These are phyloP conservation scores for Fusarium sp. DNA, from an alignment of 2,329 filamentous ascomycete genomes.

Conservation along the genomic window DNA sequence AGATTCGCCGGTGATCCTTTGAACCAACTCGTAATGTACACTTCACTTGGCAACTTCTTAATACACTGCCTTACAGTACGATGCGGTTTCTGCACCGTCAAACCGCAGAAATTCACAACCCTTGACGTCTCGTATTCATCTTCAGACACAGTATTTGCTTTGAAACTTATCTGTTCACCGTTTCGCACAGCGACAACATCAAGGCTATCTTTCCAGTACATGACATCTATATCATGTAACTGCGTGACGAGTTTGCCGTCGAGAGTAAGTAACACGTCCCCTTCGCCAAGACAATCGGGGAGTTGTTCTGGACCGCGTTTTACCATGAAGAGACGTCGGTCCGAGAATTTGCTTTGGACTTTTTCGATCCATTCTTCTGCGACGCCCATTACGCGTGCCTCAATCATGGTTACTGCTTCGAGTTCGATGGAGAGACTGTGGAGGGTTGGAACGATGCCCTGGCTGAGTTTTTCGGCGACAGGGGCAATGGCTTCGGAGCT, in stretches of 20 bases:
- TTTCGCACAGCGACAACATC: constrained; percentile 91
- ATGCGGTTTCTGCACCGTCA: constrained; percentile 91
- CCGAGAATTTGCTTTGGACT: constrained; percentile 88
- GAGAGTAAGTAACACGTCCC: constrained; percentile 90
- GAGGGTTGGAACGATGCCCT: constrained; percentile 80
- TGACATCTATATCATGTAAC: constrained; percentile 91
- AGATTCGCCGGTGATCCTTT: constrained; percentile 86
- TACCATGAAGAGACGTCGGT: constrained; percentile 98
- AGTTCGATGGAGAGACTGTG: constrained; percentile 95
- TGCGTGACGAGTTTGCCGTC: constrained; percentile 93
- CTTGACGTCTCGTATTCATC: constrained; percentile 92
- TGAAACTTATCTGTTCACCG: constrained; percentile 79
- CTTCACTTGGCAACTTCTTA: constrained; percentile 94
- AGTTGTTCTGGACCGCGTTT: constrained; percentile 77
- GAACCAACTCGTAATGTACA: constrained; percentile 91
- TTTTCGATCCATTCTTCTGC: constrained; percentile 94
- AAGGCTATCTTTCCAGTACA: constrained; percentile 89
- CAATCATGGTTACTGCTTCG: constrained; percentile 93
- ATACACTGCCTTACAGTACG: constrained; percentile 98
- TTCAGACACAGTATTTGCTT: constrained; percentile 86
- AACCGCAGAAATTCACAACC: constrained; percentile 93
- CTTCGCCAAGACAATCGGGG: constrained; percentile 77
- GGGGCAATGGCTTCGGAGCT: constrained; percentile 88
- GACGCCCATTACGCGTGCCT: constrained; percentile 96
- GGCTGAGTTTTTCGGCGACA: constrained; percentile 86